Conservation (phyloP, 176 grass and related monocot genomes). For the Hyparrhenia diplandra region DNA sequence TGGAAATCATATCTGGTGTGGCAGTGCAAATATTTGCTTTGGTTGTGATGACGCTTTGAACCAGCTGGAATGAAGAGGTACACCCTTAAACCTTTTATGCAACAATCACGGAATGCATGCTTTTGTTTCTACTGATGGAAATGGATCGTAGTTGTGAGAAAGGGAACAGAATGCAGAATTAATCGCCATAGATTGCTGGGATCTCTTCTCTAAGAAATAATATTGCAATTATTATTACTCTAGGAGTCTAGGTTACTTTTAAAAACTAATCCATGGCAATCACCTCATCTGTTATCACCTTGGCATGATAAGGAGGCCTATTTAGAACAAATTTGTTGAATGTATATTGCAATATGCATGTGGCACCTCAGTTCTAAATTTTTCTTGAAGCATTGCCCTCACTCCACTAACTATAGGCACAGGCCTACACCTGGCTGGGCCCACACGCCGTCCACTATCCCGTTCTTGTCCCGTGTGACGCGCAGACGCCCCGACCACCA, state of each 20-base stretch:
- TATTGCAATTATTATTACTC: neutral
- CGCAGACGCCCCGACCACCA: too few relatives aligned
- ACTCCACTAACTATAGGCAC: neutral
- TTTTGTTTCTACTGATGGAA: neutral
- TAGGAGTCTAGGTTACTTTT: neutral
- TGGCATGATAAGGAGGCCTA: neutral
- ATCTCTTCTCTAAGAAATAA: neutral
- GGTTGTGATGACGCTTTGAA: constrained; percentile 53
- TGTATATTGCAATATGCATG: neutral
- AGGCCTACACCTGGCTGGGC: too few relatives aligned
- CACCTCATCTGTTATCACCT: neutral
- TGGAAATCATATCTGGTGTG: constrained; percentile 86
- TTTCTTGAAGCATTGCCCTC: neutral
- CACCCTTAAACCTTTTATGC: too few relatives aligned
- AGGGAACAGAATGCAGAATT: too few relatives aligned
- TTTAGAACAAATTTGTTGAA: neutral
- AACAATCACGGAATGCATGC: neutral
- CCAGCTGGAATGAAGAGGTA: constrained; percentile 71
- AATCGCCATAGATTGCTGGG: neutral
- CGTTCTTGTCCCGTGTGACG: too few relatives aligned
- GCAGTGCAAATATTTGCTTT: constrained; percentile 64
- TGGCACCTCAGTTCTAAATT: neutral
- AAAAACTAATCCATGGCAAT: neutral
- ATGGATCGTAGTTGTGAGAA: neutral
- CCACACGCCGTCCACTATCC: too few relatives aligned